Conservation (phyloP, 2,329 filamentous ascomycete genomes). For the Epichloe coenophiala region DNA sequence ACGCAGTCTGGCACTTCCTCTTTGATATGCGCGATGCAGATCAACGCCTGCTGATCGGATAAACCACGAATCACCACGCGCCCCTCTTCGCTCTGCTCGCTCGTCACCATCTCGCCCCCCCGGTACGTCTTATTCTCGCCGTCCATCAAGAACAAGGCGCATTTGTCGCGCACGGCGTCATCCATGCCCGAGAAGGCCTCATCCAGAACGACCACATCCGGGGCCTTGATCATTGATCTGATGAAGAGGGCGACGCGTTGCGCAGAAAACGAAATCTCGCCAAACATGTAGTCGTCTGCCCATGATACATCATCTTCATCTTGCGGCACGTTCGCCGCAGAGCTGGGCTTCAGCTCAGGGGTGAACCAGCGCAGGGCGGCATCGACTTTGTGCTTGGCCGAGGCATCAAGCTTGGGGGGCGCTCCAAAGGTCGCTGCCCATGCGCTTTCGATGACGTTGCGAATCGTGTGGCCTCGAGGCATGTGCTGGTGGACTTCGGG, state of each 20-base stretch:
- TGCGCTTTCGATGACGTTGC: constrained; percentile 67
- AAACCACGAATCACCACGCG: constrained; percentile 47
- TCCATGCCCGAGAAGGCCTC: constrained; percentile 85
- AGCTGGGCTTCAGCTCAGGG: constrained; percentile 53
- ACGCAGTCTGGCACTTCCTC: constrained; percentile 82
- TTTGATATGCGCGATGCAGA: constrained; percentile 84
- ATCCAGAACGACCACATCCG: constrained; percentile 73
- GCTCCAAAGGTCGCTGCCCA: constrained; percentile 81
- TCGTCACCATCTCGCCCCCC: constrained; percentile 29
- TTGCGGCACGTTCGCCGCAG: constrained; percentile 10
- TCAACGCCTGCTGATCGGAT: constrained; percentile 58
- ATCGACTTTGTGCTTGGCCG: constrained; percentile 48
- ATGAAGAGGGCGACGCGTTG: constrained; percentile 81
- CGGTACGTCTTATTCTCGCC: constrained; percentile 38
- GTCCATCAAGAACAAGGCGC: constrained; percentile 61
- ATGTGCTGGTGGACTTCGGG: constrained; percentile 93
- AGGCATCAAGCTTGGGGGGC: constrained; percentile 50
- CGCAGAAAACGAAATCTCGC: constrained; percentile 62
- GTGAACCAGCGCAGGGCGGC: constrained; percentile 66
- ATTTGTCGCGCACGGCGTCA: constrained; percentile 70
- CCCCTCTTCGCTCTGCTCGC: constrained; percentile 21
- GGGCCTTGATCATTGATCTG: constrained; percentile 64
- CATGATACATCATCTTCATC: constrained; percentile 34
- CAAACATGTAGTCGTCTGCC: constrained; percentile 56
- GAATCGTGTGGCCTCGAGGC: constrained; percentile 60